Base-by-base conservation (phyloP, 257 asterid species). In the Scutellaria barbata region DNA sequence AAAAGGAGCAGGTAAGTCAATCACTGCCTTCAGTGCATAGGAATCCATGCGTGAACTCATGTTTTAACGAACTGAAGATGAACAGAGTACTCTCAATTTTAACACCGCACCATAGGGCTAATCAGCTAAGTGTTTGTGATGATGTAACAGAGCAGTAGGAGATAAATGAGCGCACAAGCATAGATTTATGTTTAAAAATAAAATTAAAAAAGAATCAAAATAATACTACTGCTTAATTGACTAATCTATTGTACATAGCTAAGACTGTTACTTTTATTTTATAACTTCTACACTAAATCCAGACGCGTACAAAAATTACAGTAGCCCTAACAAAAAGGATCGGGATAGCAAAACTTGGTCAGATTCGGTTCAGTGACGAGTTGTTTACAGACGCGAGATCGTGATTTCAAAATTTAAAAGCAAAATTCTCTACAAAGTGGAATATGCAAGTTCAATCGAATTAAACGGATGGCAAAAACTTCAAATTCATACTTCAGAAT, bases 1-100 rank as follows among this genome's bases (percentile, higher is more conserved):
- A 65, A 94, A 88, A 53, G 81, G 89, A 81, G 83, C 80, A 33
- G 98, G 99, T 75, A 94, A 86, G 71, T 91, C 97, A 20, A 66
- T 75, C 71, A 91, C 96, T 12, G 97, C 86, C 82, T 82, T 94
- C 69, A 89, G 76, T 63, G 89, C 72, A 68, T 87, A 88, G 30
- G 83, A 54, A 77, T 88, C 95, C 89, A 84, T 77, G 40, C 13
- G 68, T 5, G 80, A 74, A 76, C 70, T 68, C 76, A 62, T 69
- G 72, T 71, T 11, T 63, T 20, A 51, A 72, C 54, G 71, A 70
- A 66, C 71, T 76, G 69, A 74, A 74, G 76, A 18, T 16, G 58
- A 68, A 37, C 13, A 71, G 52, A 37, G 14, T 43, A 8, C 52
- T 10, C 58, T 77, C 76, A 73, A 35, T 17, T 59, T 33, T 63